Conservation (phyloP, 805 yeast species). For the Hanseniaspora nectarophila region DNA sequence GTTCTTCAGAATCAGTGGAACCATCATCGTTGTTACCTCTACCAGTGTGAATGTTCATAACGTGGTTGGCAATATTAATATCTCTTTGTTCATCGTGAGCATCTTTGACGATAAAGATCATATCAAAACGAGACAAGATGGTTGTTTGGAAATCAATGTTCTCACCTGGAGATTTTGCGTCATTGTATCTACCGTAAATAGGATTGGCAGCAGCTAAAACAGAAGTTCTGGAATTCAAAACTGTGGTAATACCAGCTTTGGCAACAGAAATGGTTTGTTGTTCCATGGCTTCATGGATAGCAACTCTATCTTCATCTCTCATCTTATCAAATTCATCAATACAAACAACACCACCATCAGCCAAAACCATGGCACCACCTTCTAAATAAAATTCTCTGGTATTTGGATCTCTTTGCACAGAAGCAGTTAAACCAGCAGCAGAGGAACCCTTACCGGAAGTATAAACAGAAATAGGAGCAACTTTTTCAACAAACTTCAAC, state of each 20-base stretch:
- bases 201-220: constrained; percentile 98
- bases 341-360: constrained; percentile 98
- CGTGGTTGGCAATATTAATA: constrained; percentile 83
- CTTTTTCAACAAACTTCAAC: constrained; percentile 87
- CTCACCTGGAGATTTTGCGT: constrained; percentile 91
- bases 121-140: constrained; percentile 91
- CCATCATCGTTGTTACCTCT: constrained; percentile 34
- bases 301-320: constrained; percentile 98
- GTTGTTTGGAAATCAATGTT: constrained; percentile 97
- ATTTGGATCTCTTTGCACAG: constrained; percentile 81
- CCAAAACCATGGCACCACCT: constrained; percentile 99
- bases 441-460: constrained; percentile 99
- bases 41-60: constrained; percentile 87
- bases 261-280: constrained; percentile 98
- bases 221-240: constrained; percentile 87
- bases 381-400: constrained; percentile 89
- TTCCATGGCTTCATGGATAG: constrained; percentile 99
- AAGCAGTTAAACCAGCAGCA: constrained; percentile 98
- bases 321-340: constrained; percentile 98
- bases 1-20: constrained; percentile 35
- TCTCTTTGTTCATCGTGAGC: constrained; percentile 82
- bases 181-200: constrained; percentile 90
- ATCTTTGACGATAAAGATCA: constrained; percentile 95
- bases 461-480: constrained; percentile 86
- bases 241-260: constrained; percentile 96